Conservation (phyloP, 768 basidiomycete species). For the Rhodotorula diobovata region DNA sequence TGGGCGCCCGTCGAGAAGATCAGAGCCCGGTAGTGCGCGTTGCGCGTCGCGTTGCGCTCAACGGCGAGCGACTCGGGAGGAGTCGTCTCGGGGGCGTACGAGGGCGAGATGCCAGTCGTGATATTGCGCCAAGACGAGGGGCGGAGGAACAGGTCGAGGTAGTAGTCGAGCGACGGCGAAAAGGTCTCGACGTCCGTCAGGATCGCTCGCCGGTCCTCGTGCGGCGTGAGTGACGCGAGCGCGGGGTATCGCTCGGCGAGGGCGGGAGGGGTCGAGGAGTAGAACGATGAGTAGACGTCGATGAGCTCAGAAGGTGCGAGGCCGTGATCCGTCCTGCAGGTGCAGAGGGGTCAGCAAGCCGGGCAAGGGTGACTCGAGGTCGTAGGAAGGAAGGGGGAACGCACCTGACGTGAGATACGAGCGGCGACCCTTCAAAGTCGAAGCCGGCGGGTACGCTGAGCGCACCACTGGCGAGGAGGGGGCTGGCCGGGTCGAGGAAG, state of each 20-base stretch:
- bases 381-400: background rate
- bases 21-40: background rate
- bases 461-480: background rate
- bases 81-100: background rate
- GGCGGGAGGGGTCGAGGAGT: background rate
- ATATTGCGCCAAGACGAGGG: background rate
- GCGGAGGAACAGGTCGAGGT: slow-evolving; percentile 1
- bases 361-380: background rate
- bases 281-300: background rate
- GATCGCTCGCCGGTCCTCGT: background rate
- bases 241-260: background rate
- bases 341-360: background rate
- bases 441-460: background rate
- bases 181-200: background rate
- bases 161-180: background rate
- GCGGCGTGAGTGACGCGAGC: background rate
- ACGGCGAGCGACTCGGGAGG: background rate
- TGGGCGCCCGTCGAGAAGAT: slow-evolving; percentile 4
- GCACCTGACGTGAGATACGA: slow-evolving; percentile 1
- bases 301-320: background rate
- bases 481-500: background rate
- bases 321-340: slow-evolving; percentile 1
- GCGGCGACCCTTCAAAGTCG: background rate
- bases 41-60: background rate
- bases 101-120: background rate